A percentile compares a stretch with the other conserved stretches of the same genome.
phyloP scores from a whole-genome alignment of 805 yeast species.

The Saccharomyces eubayanus region DNA sequence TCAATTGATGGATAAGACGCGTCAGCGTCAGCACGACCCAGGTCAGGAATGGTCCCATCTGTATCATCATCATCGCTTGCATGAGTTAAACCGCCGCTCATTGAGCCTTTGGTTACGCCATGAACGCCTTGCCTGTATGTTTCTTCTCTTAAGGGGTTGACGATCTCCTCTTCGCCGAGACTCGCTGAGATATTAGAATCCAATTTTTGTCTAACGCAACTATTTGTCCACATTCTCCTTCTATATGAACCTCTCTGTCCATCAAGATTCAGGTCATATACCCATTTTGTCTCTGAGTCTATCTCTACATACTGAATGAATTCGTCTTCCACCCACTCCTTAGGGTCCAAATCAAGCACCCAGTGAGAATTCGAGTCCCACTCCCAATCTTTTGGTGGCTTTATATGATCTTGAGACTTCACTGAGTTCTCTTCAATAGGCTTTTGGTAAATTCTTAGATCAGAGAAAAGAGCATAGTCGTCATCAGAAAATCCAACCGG shows the following conservation, averaged over 20 bases:
- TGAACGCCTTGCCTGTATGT: conserved; percentile 7
- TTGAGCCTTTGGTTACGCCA: conserved; percentile 21
- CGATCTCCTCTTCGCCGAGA: conserved; percentile 10
- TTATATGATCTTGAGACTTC: conserved; percentile 31
- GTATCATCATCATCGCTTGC: not conserved
- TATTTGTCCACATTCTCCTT: conserved; percentile 61
- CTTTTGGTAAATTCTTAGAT: conserved; percentile 28
- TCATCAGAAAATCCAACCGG: conserved; percentile 50
- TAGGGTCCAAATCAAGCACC: conserved; percentile 59
- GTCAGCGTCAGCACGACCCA: not conserved
- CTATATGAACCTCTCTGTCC: conserved; percentile 36
- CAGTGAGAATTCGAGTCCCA: conserved; percentile 45
- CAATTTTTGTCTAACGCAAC: conserved; percentile 23
- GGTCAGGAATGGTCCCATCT: not conserved
- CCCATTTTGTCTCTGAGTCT: conserved; percentile 79
- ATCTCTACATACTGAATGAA: conserved; percentile 48
- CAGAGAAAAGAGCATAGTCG: conserved; percentile 44
- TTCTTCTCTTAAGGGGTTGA: conserved; percentile 15
- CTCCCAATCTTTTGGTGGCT: conserved; percentile 55
- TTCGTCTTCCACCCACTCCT: conserved; percentile 51
- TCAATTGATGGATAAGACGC: not conserved
- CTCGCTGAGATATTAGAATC: not conserved
- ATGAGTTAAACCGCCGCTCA: conserved; percentile 12
- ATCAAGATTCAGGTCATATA: conserved; percentile 48
- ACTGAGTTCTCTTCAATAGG: conserved; percentile 14